Base-by-base conservation (phyloP, 495 filamentous ascomycete species). In the Podospora pseudopauciseta region DNA sequence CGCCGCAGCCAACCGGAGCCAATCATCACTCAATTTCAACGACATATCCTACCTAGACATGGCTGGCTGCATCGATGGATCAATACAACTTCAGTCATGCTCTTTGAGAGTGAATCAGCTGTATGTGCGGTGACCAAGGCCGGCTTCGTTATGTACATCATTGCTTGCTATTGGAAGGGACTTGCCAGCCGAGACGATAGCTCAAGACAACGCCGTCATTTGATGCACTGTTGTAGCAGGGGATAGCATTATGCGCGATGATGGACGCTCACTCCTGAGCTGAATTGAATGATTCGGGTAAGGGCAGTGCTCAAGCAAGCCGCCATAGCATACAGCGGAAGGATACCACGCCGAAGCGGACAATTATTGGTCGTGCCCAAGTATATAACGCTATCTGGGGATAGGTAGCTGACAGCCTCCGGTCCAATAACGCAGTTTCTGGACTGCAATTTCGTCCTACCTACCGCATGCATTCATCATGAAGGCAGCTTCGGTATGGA, bases 401-500 rank as follows among this genome's bases (percentile, higher is more conserved):
- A 49, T 49, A 2, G 39, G 39, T 32, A 49, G 1, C 5, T 16
- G 0, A 0, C 39, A 16, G 13, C 5, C 15, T 49, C 15, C 39
- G 0, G 39, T 18, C 39, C 39, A 49, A 49, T 49, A 49, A 18
- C 39, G 39, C 39, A 16, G 39, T 49, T 49, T 49, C 39, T 49
- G 13, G 15, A 23, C 2, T 16, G 13, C 39, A 49, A 18, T 49
- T 49, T 49, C 39, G 39, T 58, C 16, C 5, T 58, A 58, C 55
- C 13, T 20, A 26, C 55, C 55, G 55, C 55, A 58, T 58, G 55
- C 27, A 4, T 23, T 49, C 64, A 67, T 53, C 49, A 70, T 70
- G 68, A 70, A 66, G 68, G 30, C 65, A 44, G 19, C 55, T 19
- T 61, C 68, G 18, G 68, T 70, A 23, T 70, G 68, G 68, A 70